Base-by-base conservation (phyloP, 305 asterid species). In the Salvia sclarea region DNA sequence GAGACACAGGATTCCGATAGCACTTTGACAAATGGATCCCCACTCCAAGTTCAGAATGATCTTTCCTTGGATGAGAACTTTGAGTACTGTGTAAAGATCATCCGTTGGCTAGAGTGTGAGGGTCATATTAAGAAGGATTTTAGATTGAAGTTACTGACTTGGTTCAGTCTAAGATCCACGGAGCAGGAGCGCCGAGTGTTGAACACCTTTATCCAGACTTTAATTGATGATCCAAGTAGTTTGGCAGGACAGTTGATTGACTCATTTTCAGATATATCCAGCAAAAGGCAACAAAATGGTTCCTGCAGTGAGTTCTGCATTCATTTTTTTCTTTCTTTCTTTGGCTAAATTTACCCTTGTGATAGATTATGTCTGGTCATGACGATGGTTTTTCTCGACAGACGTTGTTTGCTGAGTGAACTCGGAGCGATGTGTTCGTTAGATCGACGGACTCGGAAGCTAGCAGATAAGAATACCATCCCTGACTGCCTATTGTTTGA, bases 1-100 rank as follows among this genome's bases (percentile, higher is more conserved):
- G 92, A 87, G 75, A 76, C 83, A 16, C 89, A 81, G 45, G 95
- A 88, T 75, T 88, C 88, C 64, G 92, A 88, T 59, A 90, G 96
- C 78, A 90, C 90, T 13, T 47, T 68, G 18, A 57, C 68, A 0
- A 59, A 48, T 13, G 60, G 53, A 37, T 59, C 74, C 14, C 74
- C 43, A 0, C 24, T 38, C 12, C 67, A 43, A 25, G 37, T 66
- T 16, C 25, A 66, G 21, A 43, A 44, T 5, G 58, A 58, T 49
- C 50, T 45, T 7, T 58, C 40, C 21, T 60, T 70, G 63, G 75
- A 70, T 4, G 63, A 70, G 54, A 50, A 70, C 54, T 70, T 70
- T 17, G 75, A 70, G 37, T 35, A 70, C 7, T 35, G 54, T 38
- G 69, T 70, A 31, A 70, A 70, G 75, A 70, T 60, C 44, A 61